Evolutionary conservation across 305 asterid species (phyloP), one percentile per base, ranked within the genome.

Genomic region (Withania somnifera): DNA sequence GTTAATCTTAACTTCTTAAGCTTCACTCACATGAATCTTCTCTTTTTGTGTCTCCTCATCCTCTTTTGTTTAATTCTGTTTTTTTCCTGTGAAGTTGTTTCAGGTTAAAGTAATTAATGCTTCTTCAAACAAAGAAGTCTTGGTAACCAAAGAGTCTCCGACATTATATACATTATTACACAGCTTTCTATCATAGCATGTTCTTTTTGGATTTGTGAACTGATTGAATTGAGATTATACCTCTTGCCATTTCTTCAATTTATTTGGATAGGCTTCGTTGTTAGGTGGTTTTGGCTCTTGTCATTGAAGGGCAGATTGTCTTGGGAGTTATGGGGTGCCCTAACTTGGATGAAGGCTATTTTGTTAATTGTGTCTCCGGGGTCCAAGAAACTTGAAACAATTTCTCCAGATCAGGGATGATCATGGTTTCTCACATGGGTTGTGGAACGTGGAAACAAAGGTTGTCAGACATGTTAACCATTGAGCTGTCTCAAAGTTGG

Each of bases 251-350:
- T 75, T 75, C 79, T 50, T 26, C 45, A 15, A 15, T 11, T 45
- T 28, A 38, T 58, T 57, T 75, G 76, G 80, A 36, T 38, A 54
- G 69, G 32, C 57, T 84, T 67, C 32, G 68, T 82, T 88, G 85
- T 86, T 88, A 95, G 99, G 95, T 95, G 40, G 98, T 95, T 58
- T 87, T 95, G 92, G 95, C 99, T 84, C 94, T 95, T 76, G 93
- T 93, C 64, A 94, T 93, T 85, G 89, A 92, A 81, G 98, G 97
- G 53, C 90, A 95, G 88, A 90, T 95, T 84, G 98, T 90, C 82
- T 87, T 95, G 85, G 98, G 99, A 82, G 97, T 95, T 82, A 92
- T 93, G 98, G 99, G 99, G 79, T 95, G 99, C 85, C 99, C 98
- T 1, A 92, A 93, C 86, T 95, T 98, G 98, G 88, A 79, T 66